Conservation (phyloP, 257 asterid species). For the Fraxinus anomala region DNA sequence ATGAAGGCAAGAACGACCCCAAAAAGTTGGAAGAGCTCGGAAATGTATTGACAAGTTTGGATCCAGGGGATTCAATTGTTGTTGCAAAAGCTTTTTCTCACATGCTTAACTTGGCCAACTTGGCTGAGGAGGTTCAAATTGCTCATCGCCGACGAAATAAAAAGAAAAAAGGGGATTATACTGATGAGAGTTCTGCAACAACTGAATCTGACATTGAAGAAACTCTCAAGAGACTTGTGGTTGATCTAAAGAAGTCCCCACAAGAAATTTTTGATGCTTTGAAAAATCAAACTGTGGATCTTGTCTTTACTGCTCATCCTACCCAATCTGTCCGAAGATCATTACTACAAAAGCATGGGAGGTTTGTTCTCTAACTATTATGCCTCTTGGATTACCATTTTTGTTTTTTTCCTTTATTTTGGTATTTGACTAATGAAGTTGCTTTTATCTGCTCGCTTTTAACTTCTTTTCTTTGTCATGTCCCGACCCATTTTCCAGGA, state of each 20-base stretch:
- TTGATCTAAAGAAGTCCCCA: conserved; percentile 59
- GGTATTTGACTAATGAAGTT: not conserved
- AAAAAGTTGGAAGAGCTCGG: conserved; percentile 64
- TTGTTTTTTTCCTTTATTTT: not conserved
- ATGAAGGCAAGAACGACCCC: conserved; percentile 53
- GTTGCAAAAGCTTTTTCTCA: conserved; percentile 61
- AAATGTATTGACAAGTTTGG: conserved; percentile 49
- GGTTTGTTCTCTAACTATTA: conserved; percentile 33
- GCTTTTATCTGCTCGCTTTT: conserved; percentile 9
- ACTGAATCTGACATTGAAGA: conserved; percentile 68
- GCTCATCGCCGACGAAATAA: conserved; percentile 53
- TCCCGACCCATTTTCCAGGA: conserved; percentile 37
- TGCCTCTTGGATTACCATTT: not conserved
- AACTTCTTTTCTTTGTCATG: conserved; percentile 1
- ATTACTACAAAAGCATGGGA: conserved; percentile 62
- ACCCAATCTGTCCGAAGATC: conserved; percentile 62
- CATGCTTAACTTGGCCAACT: conserved; percentile 70
- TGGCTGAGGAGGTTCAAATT: conserved; percentile 72
- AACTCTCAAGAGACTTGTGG: conserved; percentile 58
- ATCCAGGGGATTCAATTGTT: conserved; percentile 63
- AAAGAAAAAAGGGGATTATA: conserved; percentile 53
- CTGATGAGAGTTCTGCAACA: conserved; percentile 62
- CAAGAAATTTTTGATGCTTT: conserved; percentile 59
- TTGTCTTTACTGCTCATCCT: conserved; percentile 66
- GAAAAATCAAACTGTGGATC: conserved; percentile 67